These are phyloP conservation scores for Sideroxylon spinosum DNA, from an alignment of 179 eudicot species.

Conservation along the genomic window DNA sequence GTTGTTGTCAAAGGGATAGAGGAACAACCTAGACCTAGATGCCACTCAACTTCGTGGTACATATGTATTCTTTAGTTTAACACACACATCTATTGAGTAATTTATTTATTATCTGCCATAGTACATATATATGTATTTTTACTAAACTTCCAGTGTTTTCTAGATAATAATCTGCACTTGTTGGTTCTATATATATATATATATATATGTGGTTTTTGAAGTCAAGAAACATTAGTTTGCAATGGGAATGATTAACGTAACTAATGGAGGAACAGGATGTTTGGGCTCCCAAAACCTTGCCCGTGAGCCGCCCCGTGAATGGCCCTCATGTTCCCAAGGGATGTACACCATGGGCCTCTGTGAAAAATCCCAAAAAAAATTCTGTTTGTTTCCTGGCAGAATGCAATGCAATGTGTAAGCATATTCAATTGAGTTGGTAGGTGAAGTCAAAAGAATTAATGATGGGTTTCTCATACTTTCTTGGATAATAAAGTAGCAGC, in stretches of 20 bases:
- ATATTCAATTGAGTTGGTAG: constrained; percentile 8
- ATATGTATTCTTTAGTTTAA: no score
- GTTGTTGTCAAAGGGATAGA: neutral
- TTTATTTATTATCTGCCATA: no score
- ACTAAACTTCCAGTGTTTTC: no score
- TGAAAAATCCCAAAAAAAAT: neutral
- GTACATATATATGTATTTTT: no score
- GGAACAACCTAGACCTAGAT: no score
- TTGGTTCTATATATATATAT: no score
- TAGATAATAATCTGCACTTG: no score
- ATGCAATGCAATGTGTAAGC: neutral
- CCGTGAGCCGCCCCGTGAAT: neutral
- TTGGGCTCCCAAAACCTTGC: neutral
- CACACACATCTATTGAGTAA: no score
- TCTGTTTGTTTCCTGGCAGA: constrained; percentile 1
- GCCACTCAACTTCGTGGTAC: no score
- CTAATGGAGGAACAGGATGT: neutral
- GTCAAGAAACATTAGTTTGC: neutral
- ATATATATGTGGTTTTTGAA: neutral
- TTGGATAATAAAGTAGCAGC: neutral
- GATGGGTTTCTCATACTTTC: neutral
- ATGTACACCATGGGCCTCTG: neutral
- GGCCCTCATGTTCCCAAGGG: neutral
- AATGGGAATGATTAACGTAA: neutral
- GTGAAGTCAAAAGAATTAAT: constrained; percentile 20